These are phyloP conservation scores for Trichophyton mentagrophytes DNA, from an alignment of 2,329 filamentous ascomycete genomes.

Conservation along the genomic window DNA sequence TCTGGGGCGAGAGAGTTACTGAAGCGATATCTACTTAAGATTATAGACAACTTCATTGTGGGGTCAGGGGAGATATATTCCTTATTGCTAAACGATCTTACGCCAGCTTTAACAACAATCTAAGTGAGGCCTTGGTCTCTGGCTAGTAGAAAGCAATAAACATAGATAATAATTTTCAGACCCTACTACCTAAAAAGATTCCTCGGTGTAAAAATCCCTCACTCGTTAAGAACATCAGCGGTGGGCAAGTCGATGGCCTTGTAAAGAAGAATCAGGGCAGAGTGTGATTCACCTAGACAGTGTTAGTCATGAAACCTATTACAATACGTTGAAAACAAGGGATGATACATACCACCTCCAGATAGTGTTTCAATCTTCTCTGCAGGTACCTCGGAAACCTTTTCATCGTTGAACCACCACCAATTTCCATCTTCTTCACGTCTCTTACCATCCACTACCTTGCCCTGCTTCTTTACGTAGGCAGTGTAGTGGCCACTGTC, in stretches of 20 bases:
- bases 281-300: slow-evolving; percentile 38
- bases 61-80: background rate
- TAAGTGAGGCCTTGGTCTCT: background rate
- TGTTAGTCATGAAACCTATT: background rate
- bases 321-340: background rate
- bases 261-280: slow-evolving; percentile 39
- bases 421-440: slow-evolving; percentile 82
- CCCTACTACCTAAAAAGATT: background rate
- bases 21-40: background rate
- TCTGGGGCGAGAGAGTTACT: background rate
- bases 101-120: background rate
- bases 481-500: slow-evolving; percentile 97
- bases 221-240: slow-evolving; percentile 25
- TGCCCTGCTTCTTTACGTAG: slow-evolving; percentile 83
- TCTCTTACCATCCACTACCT: slow-evolving; percentile 51
- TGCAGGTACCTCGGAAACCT: slow-evolving; percentile 77
- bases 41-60: background rate
- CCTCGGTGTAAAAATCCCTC: background rate
- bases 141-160: background rate
- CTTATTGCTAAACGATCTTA: background rate
- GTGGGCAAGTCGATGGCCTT: slow-evolving; percentile 38
- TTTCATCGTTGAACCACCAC: slow-evolving; percentile 99
- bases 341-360: slow-evolving; percentile 56
- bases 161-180: background rate
- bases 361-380: slow-evolving; percentile 86